Evolutionary conservation across 2,329 filamentous ascomycete species (phyloP).

Genomic region (Curvularia spicifera): DNA sequence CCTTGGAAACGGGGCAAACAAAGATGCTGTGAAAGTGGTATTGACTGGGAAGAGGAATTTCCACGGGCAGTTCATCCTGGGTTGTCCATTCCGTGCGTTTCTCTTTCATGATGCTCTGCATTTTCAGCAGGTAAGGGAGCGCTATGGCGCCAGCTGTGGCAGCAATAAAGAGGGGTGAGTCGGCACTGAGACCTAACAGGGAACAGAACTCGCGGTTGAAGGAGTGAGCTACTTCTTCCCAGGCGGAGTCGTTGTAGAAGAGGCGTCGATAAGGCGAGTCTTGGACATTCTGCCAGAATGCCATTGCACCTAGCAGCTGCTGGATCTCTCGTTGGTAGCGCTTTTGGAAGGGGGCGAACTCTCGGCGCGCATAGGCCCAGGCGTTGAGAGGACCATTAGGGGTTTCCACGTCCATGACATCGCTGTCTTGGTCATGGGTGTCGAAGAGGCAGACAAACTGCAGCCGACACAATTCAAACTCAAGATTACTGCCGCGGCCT

Average conservation of each 20-base stretch:
- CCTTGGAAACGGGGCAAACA: slow-evolving; percentile 95
- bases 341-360: slow-evolving; percentile 76
- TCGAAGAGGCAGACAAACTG: slow-evolving; percentile 87
- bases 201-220: slow-evolving; percentile 97
- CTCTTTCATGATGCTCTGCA: slow-evolving; percentile 83
- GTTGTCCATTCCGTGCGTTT: slow-evolving; percentile 96
- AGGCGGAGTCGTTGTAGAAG: slow-evolving; percentile 77
- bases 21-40: slow-evolving; percentile 93
- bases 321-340: slow-evolving; percentile 81
- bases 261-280: slow-evolving; percentile 79
- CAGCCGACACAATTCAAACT: slow-evolving; percentile 90
- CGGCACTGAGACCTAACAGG: slow-evolving; percentile 83
- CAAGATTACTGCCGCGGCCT: slow-evolving; percentile 84
- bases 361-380: slow-evolving; percentile 73
- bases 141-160: slow-evolving; percentile 92
- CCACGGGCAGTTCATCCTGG: slow-evolving; percentile 83
- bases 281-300: slow-evolving; percentile 75
- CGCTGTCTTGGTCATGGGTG: slow-evolving; percentile 51
- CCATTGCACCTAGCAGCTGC: slow-evolving; percentile 79
- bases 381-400: slow-evolving; percentile 65
- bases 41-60: slow-evolving; percentile 68
- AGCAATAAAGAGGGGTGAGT: slow-evolving; percentile 91
- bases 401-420: slow-evolving; percentile 52
- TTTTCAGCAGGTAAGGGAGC: slow-evolving; percentile 85
- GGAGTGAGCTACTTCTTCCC: slow-evolving; percentile 81